phyloP scores from a whole-genome alignment of 1,284 basidiomycete genomes.

The Mycosarcoma maydis region DNA sequence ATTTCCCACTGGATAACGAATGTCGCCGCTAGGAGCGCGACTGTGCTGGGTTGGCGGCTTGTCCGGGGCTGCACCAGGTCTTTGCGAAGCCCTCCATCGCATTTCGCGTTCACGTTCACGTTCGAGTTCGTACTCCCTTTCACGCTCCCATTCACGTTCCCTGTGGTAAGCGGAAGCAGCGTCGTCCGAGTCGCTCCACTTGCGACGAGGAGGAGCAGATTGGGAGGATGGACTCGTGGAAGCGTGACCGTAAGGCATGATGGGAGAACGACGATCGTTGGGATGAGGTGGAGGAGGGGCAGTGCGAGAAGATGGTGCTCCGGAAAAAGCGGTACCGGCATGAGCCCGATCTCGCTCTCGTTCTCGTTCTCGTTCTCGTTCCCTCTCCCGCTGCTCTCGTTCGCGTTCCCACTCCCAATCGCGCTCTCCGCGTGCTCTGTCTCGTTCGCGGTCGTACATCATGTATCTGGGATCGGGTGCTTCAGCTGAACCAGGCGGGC shows the following conservation, averaged over 20 bases:
- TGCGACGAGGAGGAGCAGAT: conserved; percentile 43
- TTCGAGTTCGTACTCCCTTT: conserved; percentile 43
- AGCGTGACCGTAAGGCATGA: conserved; percentile 19
- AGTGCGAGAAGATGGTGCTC: conserved; percentile 25
- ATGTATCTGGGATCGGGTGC: conserved; percentile 22
- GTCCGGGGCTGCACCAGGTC: conserved; percentile 17
- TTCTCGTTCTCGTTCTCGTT: conserved; percentile 33
- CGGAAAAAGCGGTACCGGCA: conserved; percentile 12
- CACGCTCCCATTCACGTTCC: conserved; percentile 46
- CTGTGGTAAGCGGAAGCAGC: conserved; percentile 30
- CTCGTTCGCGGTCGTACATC: conserved; percentile 35
- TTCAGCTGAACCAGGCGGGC: conserved; percentile 27
- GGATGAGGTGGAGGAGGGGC: conserved; percentile 21
- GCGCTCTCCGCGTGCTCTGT: conserved; percentile 17
- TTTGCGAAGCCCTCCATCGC: conserved; percentile 42
- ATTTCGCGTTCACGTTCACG: conserved; percentile 46
- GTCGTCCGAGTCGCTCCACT: conserved; percentile 55
- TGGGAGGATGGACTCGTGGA: conserved; percentile 37
- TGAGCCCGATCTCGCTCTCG: conserved; percentile 29
- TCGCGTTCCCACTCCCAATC: conserved; percentile 35
- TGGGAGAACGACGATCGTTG: conserved; percentile 26
- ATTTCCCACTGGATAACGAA: conserved; percentile 22
- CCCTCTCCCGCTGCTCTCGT: no score
- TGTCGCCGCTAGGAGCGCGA: conserved; percentile 28
- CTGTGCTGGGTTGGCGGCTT: conserved; percentile 26